Evolutionary conservation across 176 grass and related monocot species (phyloP).

Genomic region (Puccinellia tenuiflora): DNA sequence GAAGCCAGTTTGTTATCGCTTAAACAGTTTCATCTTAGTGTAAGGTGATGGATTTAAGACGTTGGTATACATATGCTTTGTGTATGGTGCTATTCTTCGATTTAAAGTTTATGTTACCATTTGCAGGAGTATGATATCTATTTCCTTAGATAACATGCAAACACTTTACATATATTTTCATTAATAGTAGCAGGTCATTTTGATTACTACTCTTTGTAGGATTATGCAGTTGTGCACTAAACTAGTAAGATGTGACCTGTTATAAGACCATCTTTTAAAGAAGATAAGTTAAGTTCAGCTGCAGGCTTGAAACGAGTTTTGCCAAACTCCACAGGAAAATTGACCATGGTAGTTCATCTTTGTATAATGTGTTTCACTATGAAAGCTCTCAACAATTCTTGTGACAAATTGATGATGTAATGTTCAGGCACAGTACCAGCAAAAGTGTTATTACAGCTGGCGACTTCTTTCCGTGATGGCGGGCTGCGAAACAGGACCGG

Average conservation of each 20-base stretch:
- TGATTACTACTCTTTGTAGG: neutral
- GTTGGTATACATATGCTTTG: neutral
- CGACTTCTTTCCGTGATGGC: conserved; percentile 76
- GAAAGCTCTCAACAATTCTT: conserved; percentile 16
- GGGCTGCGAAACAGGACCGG: conserved; percentile 60
- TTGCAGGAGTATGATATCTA: neutral
- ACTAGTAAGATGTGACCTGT: neutral
- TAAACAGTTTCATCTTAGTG: neutral
- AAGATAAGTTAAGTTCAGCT: neutral
- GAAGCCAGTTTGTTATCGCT: neutral
- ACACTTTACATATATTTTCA: neutral
- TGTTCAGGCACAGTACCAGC: conserved; percentile 82
- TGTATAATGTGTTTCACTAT: neutral
- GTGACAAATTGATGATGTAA: conserved; percentile 4
- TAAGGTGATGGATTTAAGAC: neutral
- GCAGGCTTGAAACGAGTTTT: neutral
- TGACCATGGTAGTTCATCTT: conserved; percentile 11
- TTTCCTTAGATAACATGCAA: neutral
- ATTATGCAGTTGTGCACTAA: neutral
- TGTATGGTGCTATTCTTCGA: neutral
- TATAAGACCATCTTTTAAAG: neutral
- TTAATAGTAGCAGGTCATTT: neutral
- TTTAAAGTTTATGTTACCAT: neutral
- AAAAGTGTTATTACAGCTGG: conserved; percentile 84
- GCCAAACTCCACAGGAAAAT: neutral